Evolutionary conservation across 2,329 filamentous ascomycete genomes (phyloP).

Genomic region (Xylaria sp.): DNA sequence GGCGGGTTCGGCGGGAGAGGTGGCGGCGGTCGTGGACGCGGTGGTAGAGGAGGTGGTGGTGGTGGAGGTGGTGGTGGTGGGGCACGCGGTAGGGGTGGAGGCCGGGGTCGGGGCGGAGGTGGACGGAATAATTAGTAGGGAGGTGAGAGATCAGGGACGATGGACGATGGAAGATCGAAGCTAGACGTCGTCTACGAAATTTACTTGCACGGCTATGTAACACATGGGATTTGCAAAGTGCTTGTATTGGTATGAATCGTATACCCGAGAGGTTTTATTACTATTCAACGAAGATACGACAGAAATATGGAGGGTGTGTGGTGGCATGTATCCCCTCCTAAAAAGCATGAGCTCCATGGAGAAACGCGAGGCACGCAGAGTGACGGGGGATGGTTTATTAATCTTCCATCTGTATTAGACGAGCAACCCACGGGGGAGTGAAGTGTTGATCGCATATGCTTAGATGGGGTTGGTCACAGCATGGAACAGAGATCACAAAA

Average conservation of each 20-base stretch:
- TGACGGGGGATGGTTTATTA: constrained; percentile 49
- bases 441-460: constrained; percentile 57
- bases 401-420: constrained; percentile 60
- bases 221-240: not conserved
- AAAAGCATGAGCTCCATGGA: constrained; percentile 51
- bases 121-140: constrained; percentile 15
- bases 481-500: constrained; percentile 8
- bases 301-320: no score
- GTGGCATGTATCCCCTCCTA: constrained; percentile 48
- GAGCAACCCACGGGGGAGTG: constrained; percentile 54
- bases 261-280: not conserved
- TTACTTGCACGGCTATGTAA: not conserved
- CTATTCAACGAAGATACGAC: no score
- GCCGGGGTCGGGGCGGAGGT: constrained; percentile 20
- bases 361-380: constrained; percentile 56
- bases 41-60: constrained; percentile 2
- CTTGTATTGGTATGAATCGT: not conserved
- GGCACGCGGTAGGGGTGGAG: constrained; percentile 7
- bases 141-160: no score
- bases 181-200: not conserved
- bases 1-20: constrained; percentile 41
- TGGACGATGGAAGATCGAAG: no score
- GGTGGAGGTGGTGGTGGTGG: not conserved
- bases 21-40: constrained; percentile 39
- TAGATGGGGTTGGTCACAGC: constrained; percentile 45